Evolutionary conservation across 2,329 filamentous ascomycete species (phyloP).

Genomic region (Trichoderma guizhouense): DNA sequence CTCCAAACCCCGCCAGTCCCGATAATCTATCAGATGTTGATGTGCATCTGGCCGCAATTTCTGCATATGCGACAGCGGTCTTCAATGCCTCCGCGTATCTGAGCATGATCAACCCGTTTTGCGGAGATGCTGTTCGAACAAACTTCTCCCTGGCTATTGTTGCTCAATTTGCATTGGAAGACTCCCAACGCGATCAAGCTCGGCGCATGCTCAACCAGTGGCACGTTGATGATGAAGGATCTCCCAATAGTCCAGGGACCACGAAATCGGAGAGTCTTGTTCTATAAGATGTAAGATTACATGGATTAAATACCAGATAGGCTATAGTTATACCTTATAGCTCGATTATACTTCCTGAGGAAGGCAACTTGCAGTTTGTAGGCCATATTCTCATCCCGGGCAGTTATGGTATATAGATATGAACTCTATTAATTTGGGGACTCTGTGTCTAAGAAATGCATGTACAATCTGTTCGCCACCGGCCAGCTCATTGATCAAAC

Average conservation of each 20-base stretch:
- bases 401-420: not conserved
- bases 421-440: not conserved
- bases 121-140: constrained; percentile 2
- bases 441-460: not conserved
- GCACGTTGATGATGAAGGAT: not conserved
- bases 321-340: not conserved
- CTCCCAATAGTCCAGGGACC: not conserved
- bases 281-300: not conserved
- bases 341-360: not conserved
- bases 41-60: not conserved
- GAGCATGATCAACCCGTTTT: constrained; percentile 4
- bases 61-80: not conserved
- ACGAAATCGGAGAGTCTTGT: not conserved
- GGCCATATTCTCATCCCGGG: not conserved
- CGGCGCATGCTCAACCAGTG: not conserved
- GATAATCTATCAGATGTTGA: not conserved
- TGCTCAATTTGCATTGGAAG: constrained; percentile 4
- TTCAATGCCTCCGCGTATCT: constrained; percentile 1
- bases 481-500: constrained; percentile 30
- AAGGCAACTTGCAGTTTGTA: not conserved
- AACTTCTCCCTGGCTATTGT: not conserved
- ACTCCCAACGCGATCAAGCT: constrained; percentile 6
- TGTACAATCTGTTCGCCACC: not conserved
- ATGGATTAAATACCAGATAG: not conserved
- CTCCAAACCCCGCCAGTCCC: not conserved